A percentile compares a stretch with the other conserved stretches of the same genome.
phyloP scores from a whole-genome alignment of 768 basidiomycete genomes.

The Rubroboletus pulcherrimus region DNA sequence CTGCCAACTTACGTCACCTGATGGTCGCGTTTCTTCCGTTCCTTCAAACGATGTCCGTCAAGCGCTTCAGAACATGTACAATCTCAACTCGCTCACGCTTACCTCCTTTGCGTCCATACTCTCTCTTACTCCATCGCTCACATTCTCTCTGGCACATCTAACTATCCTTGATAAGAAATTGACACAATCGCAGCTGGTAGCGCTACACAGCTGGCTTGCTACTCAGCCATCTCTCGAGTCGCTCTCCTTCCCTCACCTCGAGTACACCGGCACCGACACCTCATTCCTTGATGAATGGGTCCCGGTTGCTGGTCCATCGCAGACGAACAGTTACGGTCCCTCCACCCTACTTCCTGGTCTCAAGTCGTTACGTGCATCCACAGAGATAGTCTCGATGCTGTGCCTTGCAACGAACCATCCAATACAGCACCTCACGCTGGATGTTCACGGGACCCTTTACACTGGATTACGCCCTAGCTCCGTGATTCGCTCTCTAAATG shows the following conservation, averaged over 20 bases:
- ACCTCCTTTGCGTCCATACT: constrained; percentile 25
- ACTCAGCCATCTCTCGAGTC: constrained; percentile 26
- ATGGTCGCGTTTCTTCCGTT: constrained; percentile 3
- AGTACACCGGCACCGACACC: constrained; percentile 2
- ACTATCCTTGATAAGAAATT: constrained; percentile 28
- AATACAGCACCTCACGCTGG: constrained; percentile 21
- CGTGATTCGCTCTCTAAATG: constrained; percentile 25
- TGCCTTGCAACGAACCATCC: constrained; percentile 13
- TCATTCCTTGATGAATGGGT: constrained; percentile 12
- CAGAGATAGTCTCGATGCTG: constrained; percentile 21
- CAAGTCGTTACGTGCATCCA: constrained; percentile 26
- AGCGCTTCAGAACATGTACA: constrained; percentile 29
- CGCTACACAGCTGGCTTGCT: constrained; percentile 22
- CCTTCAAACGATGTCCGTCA: constrained; percentile 19
- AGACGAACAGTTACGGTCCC: not conserved
- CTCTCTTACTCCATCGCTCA: constrained; percentile 14
- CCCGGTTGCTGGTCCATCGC: not conserved
- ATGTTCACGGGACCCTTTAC: constrained; percentile 28
- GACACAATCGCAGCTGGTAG: constrained; percentile 18
- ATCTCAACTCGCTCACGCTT: constrained; percentile 27
- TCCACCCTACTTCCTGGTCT: constrained; percentile 23
- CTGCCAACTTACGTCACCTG: constrained; percentile 1
- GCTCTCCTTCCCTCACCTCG: constrained; percentile 27
- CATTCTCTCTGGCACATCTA: constrained; percentile 23
- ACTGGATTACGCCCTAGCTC: constrained; percentile 28